Conservation (phyloP, 257 asterid genomes). For the Penstemon davidsonii region DNA sequence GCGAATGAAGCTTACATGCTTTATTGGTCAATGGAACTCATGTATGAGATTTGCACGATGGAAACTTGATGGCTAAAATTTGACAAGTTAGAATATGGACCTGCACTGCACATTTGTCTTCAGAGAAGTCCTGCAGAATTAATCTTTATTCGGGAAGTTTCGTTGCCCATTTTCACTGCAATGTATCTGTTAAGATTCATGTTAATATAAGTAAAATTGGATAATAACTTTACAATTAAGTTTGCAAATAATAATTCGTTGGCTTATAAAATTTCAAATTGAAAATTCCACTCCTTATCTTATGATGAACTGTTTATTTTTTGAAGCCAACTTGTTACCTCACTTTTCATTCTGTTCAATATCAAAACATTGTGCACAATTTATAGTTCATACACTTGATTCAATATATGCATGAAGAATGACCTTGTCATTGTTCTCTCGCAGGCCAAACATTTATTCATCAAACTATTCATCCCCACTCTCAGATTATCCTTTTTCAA, state of each 20-base stretch:
- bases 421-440: constrained; percentile 28
- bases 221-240: not conserved
- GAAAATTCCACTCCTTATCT: too few relatives aligned
- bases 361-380: not conserved
- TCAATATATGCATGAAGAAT: not conserved
- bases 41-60: too few relatives aligned
- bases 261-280: too few relatives aligned
- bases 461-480: constrained; percentile 39
- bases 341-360: not conserved
- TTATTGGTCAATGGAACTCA: too few relatives aligned
- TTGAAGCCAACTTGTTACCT: not conserved
- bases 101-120: too few relatives aligned
- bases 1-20: too few relatives aligned
- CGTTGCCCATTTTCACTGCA: not conserved
- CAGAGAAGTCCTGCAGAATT: not conserved
- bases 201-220: not conserved
- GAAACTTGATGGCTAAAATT: too few relatives aligned
- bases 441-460: constrained; percentile 56
- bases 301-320: too few relatives aligned
- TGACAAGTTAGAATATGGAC: too few relatives aligned
- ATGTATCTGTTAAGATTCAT: not conserved
- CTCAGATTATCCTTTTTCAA: constrained; percentile 39
- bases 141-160: not conserved
- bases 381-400: not conserved
- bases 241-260: not conserved